Evolutionary conservation across 1,284 basidiomycete genomes (phyloP).

Genomic region (Hortiboletus rubellus): DNA sequence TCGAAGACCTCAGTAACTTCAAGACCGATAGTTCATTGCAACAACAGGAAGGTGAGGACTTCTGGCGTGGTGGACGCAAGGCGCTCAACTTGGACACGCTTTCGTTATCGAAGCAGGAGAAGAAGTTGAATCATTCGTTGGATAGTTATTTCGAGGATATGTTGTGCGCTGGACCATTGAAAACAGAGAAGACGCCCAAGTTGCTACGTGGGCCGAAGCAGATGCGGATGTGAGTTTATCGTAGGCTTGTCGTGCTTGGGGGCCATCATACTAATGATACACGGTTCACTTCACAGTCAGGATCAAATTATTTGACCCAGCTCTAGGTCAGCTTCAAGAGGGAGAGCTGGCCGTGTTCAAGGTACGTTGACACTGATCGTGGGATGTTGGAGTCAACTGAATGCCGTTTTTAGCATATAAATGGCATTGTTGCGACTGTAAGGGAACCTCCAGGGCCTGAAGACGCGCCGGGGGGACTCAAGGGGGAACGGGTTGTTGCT

Average conservation of each 20-base stretch:
- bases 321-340: constrained; percentile 84
- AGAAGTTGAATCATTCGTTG: constrained; percentile 95
- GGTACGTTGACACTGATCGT: constrained; percentile 38
- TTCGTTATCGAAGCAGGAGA: constrained; percentile 92
- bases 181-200: constrained; percentile 83
- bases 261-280: background rate
- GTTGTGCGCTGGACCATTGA: constrained; percentile 75
- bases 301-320: constrained; percentile 97
- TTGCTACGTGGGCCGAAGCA: constrained; percentile 90
- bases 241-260: background rate
- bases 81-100: constrained; percentile 78
- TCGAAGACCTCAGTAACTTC: constrained; percentile 95
- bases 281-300: constrained; percentile 52
- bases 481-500: constrained; percentile 77
- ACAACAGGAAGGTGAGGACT: constrained; percentile 98
- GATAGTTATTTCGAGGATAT: constrained; percentile 95
- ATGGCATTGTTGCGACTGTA: constrained; percentile 72
- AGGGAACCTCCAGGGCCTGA: constrained; percentile 71
- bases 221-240: constrained; percentile 64
- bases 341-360: constrained; percentile 83
- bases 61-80: constrained; percentile 71
- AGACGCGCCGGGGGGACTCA: constrained; percentile 83
- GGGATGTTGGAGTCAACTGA: background rate
- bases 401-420: constrained; percentile 49
- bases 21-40: constrained; percentile 88